These are phyloP conservation scores for Eimeria acervulina DNA, from an alignment of 169 alveolate genomes.

Conservation along the genomic window DNA sequence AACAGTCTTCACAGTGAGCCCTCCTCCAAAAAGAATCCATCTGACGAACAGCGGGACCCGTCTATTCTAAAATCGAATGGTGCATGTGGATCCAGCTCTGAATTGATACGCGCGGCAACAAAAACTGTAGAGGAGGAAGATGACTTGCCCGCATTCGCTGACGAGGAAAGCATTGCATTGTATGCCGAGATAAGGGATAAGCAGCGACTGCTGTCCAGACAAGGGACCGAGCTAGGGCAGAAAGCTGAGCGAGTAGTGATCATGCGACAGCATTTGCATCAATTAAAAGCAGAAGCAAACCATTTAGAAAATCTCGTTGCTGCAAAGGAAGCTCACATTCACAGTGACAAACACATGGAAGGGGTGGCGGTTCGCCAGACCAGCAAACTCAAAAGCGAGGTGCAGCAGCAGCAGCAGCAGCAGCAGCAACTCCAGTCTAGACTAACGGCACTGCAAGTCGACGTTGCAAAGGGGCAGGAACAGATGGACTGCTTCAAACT, in stretches of 20 bases:
- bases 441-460: slow-evolving; percentile 91
- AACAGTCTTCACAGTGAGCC: neutral
- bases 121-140: slow-evolving; percentile 60
- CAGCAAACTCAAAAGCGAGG: slow-evolving; percentile 92
- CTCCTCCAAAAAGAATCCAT: neutral
- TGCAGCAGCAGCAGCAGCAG: slow-evolving; percentile 89
- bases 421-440: slow-evolving; percentile 87
- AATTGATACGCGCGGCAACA: neutral
- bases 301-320: slow-evolving; percentile 94
- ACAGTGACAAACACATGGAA: slow-evolving; percentile 94
- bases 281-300: slow-evolving; percentile 93
- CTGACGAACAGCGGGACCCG: neutral
- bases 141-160: slow-evolving; percentile 80
- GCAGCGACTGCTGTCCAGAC: slow-evolving; percentile 15
- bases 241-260: slow-evolving; percentile 68
- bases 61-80: neutral
- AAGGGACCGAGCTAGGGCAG: slow-evolving; percentile 53
- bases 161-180: slow-evolving; percentile 56
- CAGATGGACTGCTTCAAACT: slow-evolving; percentile 95
- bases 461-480: slow-evolving; percentile 95
- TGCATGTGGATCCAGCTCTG: neutral
- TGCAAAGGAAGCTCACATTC: slow-evolving; percentile 93
- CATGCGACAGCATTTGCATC: slow-evolving; percentile 71
- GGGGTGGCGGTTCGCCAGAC: slow-evolving; percentile 91
- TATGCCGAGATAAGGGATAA: slow-evolving; percentile 26